These are phyloP conservation scores for Purpureocillium takamizusanense DNA, from an alignment of 2,329 filamentous ascomycete genomes.

Conservation along the genomic window DNA sequence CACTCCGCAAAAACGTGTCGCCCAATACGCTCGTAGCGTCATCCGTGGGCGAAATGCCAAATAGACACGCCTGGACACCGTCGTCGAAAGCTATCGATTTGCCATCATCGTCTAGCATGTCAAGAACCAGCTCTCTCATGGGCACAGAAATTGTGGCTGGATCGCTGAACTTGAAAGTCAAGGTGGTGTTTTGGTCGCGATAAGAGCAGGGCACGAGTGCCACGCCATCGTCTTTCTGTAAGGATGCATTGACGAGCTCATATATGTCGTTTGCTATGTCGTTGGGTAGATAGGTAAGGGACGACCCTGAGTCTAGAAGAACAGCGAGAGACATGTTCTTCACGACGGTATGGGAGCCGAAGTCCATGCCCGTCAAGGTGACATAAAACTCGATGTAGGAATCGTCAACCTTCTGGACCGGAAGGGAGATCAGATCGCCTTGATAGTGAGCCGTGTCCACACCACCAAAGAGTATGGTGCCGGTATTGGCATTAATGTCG, in stretches of 20 bases:
- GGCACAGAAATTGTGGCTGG: constrained; percentile 42
- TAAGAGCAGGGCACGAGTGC: constrained; percentile 56
- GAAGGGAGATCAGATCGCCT: constrained; percentile 56
- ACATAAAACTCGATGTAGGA: constrained; percentile 57
- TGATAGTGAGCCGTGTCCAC: constrained; percentile 58
- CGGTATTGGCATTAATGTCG: constrained; percentile 55
- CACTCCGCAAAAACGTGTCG: constrained; percentile 66
- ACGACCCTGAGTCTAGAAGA: constrained; percentile 63
- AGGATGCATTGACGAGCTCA: constrained; percentile 48
- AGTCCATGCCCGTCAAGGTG: constrained; percentile 51
- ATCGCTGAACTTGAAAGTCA: constrained; percentile 45
- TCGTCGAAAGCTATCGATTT: constrained; percentile 41
- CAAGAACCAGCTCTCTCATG: constrained; percentile 51
- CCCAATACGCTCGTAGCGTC: constrained; percentile 53
- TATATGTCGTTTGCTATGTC: constrained; percentile 45
- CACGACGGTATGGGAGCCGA: constrained; percentile 34
- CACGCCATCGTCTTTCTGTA: constrained; percentile 38
- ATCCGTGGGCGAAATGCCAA: constrained; percentile 55
- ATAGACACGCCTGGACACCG: constrained; percentile 50
- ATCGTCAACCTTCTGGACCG: constrained; percentile 47
- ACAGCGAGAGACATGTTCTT: constrained; percentile 47
- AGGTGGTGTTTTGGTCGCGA: constrained; percentile 24
- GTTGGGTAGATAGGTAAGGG: constrained; percentile 58
- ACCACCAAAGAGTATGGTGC: constrained; percentile 66
- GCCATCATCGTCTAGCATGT: constrained; percentile 37